A percentile compares a stretch with the other conserved stretches of the same genome.
Evolutionary conservation across 2,329 filamentous ascomycete species (phyloP).

Genomic region (Aspergillus quadricinctus): DNA sequence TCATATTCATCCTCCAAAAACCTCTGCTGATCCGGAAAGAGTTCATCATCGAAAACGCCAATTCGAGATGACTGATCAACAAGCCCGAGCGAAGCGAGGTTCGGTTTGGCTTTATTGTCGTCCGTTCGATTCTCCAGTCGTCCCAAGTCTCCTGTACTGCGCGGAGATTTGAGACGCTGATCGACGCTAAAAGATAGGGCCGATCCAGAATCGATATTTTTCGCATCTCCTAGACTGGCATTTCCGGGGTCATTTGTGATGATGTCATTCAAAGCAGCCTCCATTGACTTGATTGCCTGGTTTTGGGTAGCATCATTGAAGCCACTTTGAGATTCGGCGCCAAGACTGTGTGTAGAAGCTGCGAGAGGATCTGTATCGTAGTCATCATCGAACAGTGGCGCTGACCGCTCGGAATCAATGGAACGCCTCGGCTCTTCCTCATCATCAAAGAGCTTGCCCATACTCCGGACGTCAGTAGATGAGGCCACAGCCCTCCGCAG

Average conservation of each 20-base stretch:
- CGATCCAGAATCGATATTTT: conserved; percentile 30
- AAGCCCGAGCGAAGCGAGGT: conserved; percentile 83
- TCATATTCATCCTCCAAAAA: conserved; percentile 82
- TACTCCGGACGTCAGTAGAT: conserved; percentile 54
- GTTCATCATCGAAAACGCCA: conserved; percentile 91
- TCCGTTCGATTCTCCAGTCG: conserved; percentile 40
- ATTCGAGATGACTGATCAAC: conserved; percentile 83
- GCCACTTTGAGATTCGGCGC: conserved; percentile 61
- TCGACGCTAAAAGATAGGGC: conserved; percentile 50
- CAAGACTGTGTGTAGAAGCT: conserved; percentile 74
- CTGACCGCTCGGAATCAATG: conserved; percentile 59
- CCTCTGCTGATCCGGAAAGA: conserved; percentile 80
- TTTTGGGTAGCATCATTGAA: conserved; percentile 59
- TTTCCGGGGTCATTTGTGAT: conserved; percentile 68
- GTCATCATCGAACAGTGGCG: conserved; percentile 77
- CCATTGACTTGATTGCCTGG: conserved; percentile 85
- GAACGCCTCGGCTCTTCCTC: conserved; percentile 57
- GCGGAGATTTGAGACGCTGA: conserved; percentile 51
- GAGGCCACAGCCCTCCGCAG: conserved; percentile 58
- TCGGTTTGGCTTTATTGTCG: conserved; percentile 64
- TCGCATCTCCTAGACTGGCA: conserved; percentile 32
- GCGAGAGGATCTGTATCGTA: conserved; percentile 65
- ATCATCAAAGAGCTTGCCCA: conserved; percentile 43
- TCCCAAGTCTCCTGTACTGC: conserved; percentile 58
- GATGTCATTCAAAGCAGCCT: conserved; percentile 85